These are phyloP conservation scores for Colletotrichum somersetense DNA, from an alignment of 2,329 filamentous ascomycete species.

Conservation along the genomic window DNA sequence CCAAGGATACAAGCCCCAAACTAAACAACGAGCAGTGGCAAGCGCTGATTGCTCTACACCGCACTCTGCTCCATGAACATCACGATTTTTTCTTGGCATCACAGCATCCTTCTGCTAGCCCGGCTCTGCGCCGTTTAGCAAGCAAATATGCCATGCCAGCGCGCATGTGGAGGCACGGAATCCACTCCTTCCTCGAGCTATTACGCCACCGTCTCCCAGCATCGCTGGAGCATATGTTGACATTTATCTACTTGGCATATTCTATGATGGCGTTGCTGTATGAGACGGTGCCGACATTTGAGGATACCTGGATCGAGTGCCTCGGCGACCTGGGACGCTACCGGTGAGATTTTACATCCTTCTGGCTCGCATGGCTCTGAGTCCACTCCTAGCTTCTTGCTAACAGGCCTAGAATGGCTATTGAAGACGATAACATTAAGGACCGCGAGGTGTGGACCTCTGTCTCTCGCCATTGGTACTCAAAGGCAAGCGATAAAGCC, in stretches of 20 bases:
- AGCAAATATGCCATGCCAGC: constrained; percentile 92
- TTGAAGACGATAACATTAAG: constrained; percentile 83
- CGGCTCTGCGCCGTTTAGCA: constrained; percentile 75
- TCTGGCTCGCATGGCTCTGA: not conserved
- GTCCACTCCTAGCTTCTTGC: too few species aligned
- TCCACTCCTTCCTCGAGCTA: constrained; percentile 86
- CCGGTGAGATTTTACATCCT: constrained; percentile 44
- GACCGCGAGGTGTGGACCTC: constrained; percentile 86
- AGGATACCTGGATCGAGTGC: constrained; percentile 94
- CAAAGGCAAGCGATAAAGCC: constrained; percentile 80
- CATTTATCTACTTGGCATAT: constrained; percentile 90
- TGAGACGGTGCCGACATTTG: constrained; percentile 85
- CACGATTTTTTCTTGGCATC: constrained; percentile 89
- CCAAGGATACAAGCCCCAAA: constrained; percentile 54
- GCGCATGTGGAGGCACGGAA: constrained; percentile 93
- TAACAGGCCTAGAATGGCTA: constrained; percentile 73
- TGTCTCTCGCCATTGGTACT: constrained; percentile 87
- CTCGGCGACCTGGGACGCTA: constrained; percentile 88
- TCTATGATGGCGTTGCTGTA: constrained; percentile 89
- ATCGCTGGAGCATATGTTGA: constrained; percentile 89
- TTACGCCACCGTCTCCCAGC: constrained; percentile 79
- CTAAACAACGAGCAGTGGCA: constrained; percentile 83
- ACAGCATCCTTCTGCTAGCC: constrained; percentile 84
- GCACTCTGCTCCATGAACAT: constrained; percentile 84
- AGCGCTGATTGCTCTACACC: constrained; percentile 83